phyloP scores from a whole-genome alignment of 2,329 filamentous ascomycete genomes.

The Penicillium sp. region DNA sequence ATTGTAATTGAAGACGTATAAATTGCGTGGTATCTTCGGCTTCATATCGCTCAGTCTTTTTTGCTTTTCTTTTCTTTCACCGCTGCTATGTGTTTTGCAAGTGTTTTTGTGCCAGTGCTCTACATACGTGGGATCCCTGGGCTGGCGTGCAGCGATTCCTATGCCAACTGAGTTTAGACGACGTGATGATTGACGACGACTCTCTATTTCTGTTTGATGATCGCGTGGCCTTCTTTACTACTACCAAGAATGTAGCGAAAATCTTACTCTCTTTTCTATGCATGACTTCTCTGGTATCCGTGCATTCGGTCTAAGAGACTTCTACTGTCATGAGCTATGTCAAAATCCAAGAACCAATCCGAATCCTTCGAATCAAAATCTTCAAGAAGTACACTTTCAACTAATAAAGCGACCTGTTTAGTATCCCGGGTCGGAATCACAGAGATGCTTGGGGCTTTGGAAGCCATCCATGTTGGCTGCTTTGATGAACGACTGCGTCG shows the following conservation, averaged over 20 bases:
- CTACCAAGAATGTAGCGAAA: background rate
- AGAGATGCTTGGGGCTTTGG: conserved; percentile 15
- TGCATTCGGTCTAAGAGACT: background rate
- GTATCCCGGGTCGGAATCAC: conserved; percentile 7
- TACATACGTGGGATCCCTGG: background rate
- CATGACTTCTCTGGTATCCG: background rate
- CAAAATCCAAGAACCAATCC: too few species aligned
- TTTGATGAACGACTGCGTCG: conserved; percentile 13
- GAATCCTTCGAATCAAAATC: too few species aligned
- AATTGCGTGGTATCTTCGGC: background rate
- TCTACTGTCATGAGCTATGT: too few species aligned
- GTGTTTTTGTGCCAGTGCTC: background rate
- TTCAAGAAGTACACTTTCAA: too few species aligned
- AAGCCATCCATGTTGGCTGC: conserved; percentile 14
- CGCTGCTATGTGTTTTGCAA: background rate
- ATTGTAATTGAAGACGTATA: conserved; percentile 37
- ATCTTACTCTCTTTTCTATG: background rate
- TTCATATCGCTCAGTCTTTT: background rate
- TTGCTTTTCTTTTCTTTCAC: background rate
- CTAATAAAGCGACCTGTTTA: background rate
- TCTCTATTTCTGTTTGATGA: conserved; percentile 5
- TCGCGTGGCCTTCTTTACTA: background rate
- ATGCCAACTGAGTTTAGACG: conserved; percentile 4
- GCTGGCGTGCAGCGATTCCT: conserved; percentile 1
- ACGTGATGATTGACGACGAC: conserved; percentile 23